Percentiles rank a stretch among this genome's conserved stretches.
phyloP scores from a whole-genome alignment of 306 rosid genomes.

The Cicer judaicum region DNA sequence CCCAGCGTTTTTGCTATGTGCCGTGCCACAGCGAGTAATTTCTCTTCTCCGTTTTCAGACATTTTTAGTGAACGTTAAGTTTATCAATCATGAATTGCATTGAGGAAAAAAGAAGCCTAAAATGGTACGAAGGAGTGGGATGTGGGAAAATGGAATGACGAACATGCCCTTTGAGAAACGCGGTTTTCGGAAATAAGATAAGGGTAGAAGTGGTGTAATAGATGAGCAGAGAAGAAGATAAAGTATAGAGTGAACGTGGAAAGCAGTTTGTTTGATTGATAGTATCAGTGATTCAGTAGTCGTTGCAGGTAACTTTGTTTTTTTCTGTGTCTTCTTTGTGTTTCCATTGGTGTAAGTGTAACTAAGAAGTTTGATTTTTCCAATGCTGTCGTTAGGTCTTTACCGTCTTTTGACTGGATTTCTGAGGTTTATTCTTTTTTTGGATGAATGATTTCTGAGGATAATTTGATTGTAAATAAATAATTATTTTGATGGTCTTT shows the following conservation, averaged over 20 bases:
- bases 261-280: conserved; percentile 38
- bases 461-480: too few species aligned
- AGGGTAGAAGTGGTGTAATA: conserved; percentile 17
- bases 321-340: neutral
- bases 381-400: conserved; percentile 4
- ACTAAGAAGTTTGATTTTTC: neutral
- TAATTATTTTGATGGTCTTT: too few species aligned
- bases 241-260: conserved; percentile 42
- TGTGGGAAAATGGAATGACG: conserved; percentile 30
- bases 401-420: conserved; percentile 33
- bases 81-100: neutral
- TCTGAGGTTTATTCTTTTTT: neutral
- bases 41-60: conserved; percentile 98
- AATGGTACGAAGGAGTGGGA: conserved; percentile 4
- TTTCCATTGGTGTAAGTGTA: conserved; percentile 26
- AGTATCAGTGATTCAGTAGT: neutral
- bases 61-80: conserved; percentile 37
- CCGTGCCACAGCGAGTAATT: conserved; percentile 82
- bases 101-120: neutral
- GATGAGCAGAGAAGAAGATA: conserved; percentile 28
- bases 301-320: conserved; percentile 33
- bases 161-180: conserved; percentile 47
- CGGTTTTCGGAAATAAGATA: conserved; percentile 50
- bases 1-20: conserved; percentile 97
- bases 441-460: too few species aligned